Evolutionary conservation across 129 eudicot species (phyloP), one percentile per base, ranked within the genome.

Genomic region (Artemisia argyi): DNA sequence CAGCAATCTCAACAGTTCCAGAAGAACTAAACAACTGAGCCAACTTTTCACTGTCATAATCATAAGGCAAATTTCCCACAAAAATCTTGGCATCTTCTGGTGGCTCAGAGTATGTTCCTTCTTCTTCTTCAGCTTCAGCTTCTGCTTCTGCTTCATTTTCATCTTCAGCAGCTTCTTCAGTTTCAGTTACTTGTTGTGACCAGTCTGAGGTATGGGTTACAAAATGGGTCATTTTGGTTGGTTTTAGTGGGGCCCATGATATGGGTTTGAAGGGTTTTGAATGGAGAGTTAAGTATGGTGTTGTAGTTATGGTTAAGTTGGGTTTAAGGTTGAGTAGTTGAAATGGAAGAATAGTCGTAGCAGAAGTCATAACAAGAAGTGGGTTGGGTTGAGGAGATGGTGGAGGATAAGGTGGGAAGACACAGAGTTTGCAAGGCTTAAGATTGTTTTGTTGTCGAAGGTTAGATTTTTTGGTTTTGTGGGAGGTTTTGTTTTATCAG

Each of bases 1-100:
- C 97, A 66, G 91, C 86, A 82, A 86, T 86, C 81, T 91, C 96
- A 44, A 91, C 97, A 71, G 84, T 84, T 62, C 97, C 97, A 68
- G 97, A 96, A 60, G 78, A 79, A 68, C 82, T 83, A 73, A 91
- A 91, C 47, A 91, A 69, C 58, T 80, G 74, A 77, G 97, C 97
- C 88, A 88, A 74, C 3, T 71, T 73, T 70, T 86, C 97, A 88
- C 90, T 91, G 17, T 84, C 88, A 62, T 74, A 76, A 69, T 88
- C 90, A 81, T 70, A 91, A 22, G 92, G 86, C 90, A 91, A 88
- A 24, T 86, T 85, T 19, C 97, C 97, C 74, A 91, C 97, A 82
- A 83, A 91, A 56, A 91, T 28, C 78, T 86, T 88, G 8, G 92
- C 96, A 1, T 85, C 97, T 77, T 91, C 97, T 47, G 90, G 82